Percentiles rank a stretch among this genome's conserved stretches.
phyloP scores from a whole-genome alignment of 352 stramenopile genomes.

The Globisporangium mamillatum region DNA sequence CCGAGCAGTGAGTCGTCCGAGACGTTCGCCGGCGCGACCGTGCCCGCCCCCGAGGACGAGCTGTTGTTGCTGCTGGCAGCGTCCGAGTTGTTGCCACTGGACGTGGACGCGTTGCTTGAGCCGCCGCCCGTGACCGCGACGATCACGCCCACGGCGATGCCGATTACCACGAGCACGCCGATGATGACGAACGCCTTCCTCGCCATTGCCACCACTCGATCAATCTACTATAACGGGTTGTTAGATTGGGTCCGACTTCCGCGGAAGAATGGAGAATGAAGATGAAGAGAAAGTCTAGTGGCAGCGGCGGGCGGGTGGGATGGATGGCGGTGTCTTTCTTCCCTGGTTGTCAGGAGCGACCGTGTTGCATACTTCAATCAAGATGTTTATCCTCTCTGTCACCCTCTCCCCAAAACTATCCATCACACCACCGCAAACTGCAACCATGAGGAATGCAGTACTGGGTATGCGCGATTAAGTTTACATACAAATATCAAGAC shows the following conservation, averaged over 20 bases:
- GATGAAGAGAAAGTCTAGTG: conserved; percentile 3
- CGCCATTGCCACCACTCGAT: conserved; percentile 18
- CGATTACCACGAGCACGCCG: conserved; percentile 67
- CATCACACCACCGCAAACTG: neutral
- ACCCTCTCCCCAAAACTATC: neutral
- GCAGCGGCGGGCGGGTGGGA: too few species aligned
- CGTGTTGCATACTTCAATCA: conserved; percentile 5
- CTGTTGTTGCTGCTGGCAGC: conserved; percentile 12
- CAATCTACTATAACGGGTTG: neutral
- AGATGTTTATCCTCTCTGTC: neutral
- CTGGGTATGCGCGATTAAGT: neutral
- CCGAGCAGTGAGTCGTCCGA: conserved; percentile 46
- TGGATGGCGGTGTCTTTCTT: neutral
- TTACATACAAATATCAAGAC: neutral
- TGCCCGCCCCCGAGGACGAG: conserved; percentile 9
- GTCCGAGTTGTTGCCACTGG: conserved; percentile 17
- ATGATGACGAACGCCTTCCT: conserved; percentile 70
- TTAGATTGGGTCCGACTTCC: neutral
- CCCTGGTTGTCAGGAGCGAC: neutral
- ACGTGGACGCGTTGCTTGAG: conserved; percentile 31
- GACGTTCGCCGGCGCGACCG: conserved; percentile 30
- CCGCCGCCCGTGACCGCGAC: conserved; percentile 47
- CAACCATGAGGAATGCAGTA: neutral
- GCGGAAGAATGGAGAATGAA: conserved; percentile 18
- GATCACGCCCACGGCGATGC: conserved; percentile 58